Percentiles rank a stretch among this genome's conserved stretches.
Evolutionary conservation across 2,329 filamentous ascomycete genomes (phyloP).

Genomic region (Didymella lethalis): DNA sequence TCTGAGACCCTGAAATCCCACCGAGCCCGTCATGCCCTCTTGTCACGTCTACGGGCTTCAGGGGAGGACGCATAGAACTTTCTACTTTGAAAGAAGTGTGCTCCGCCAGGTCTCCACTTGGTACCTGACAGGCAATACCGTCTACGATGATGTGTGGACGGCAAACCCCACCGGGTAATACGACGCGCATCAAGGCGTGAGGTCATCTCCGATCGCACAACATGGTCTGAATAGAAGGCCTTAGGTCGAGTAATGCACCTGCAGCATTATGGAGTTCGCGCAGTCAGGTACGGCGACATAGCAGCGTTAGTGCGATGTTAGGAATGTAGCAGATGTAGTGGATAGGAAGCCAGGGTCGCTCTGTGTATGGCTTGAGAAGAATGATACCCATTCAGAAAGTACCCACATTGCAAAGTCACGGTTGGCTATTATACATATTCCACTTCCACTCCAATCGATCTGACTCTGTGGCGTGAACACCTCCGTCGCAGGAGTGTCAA

Average conservation of each 20-base stretch:
- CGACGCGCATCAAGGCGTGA: not conserved
- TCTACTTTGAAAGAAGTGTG: slow-evolving; percentile 3
- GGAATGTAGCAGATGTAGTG: not conserved
- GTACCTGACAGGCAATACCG: slow-evolving; percentile 5
- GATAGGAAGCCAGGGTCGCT: not conserved
- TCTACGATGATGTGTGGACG: slow-evolving; percentile 1
- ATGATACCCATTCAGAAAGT: not conserved
- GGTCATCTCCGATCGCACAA: not conserved
- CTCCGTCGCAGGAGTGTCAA: not conserved
- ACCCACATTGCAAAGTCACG: not conserved
- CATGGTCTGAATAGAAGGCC: not conserved
- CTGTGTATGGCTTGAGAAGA: not conserved
- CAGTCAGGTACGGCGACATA: not conserved
- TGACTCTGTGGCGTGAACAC: not conserved
- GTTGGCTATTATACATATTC: not conserved
- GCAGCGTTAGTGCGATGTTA: not conserved
- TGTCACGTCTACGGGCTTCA: not conserved
- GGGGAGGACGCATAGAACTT: slow-evolving; percentile 11
- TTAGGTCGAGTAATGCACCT: not conserved
- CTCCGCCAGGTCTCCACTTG: not conserved
- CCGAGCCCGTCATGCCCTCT: not conserved
- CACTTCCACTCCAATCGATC: not conserved
- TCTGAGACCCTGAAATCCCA: not conserved
- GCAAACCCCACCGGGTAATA: slow-evolving; percentile 15
- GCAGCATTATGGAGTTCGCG: not conserved